A percentile compares a stretch with the other conserved stretches of the same genome.
Conservation (phyloP, 2,329 filamentous ascomycete genomes). For the Gnomoniopsis sp. region DNA sequence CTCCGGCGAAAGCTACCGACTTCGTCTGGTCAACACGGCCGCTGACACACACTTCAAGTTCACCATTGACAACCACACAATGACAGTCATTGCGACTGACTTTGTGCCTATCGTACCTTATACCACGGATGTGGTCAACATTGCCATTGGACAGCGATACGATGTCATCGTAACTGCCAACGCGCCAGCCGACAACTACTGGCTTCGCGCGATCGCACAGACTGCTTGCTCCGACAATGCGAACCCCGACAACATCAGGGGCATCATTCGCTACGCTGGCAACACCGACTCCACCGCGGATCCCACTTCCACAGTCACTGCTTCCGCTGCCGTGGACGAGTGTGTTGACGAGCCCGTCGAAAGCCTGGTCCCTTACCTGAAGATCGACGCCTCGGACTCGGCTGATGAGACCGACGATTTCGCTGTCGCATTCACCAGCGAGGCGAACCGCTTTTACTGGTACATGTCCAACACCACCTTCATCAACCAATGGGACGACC, state of each 20-base stretch:
- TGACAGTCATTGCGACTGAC: constrained; percentile 46
- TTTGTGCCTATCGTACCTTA: constrained; percentile 48
- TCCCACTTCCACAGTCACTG: constrained; percentile 27
- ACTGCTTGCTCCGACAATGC: constrained; percentile 15
- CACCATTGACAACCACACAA: constrained; percentile 43
- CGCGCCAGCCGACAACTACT: constrained; percentile 24
- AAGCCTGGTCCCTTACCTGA: constrained; percentile 18
- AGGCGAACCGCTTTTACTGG: background rate
- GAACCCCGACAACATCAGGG: constrained; percentile 19
- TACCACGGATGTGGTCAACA: constrained; percentile 39
- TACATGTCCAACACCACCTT: constrained; percentile 1
- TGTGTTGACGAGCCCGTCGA: constrained; percentile 16
- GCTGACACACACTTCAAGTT: constrained; percentile 39
- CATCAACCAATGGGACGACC: constrained; percentile 15
- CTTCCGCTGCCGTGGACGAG: constrained; percentile 3
- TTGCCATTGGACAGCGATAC: constrained; percentile 39
- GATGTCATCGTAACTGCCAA: constrained; percentile 36
- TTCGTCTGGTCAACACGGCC: constrained; percentile 23
- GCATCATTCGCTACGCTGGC: constrained; percentile 25
- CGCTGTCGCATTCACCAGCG: background rate
- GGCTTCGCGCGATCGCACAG: constrained; percentile 21
- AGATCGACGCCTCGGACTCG: background rate
- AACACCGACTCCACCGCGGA: constrained; percentile 19
- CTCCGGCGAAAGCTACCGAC: background rate
- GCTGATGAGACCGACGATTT: background rate